phyloP scores from a whole-genome alignment of 1,139 yeast genomes.

The Suhomyces anneliseae region DNA sequence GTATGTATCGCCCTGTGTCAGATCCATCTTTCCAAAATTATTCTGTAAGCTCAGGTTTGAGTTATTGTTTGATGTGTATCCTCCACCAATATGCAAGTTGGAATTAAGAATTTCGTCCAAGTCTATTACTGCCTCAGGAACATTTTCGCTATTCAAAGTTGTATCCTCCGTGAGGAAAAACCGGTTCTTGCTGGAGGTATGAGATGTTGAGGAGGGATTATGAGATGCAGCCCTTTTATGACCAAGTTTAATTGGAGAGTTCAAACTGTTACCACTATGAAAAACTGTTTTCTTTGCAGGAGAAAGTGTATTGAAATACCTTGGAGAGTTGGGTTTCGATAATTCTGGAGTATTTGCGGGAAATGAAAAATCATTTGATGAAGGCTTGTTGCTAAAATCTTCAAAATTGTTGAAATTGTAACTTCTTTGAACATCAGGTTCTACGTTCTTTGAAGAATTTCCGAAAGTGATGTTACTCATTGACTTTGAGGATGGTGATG shows the following conservation, averaged over 20 bases:
- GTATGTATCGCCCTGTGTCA: conserved; percentile 42
- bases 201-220: conserved; percentile 14
- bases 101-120: conserved; percentile 57
- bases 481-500: conserved; percentile 17
- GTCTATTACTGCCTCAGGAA: conserved; percentile 65
- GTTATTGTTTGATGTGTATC: conserved; percentile 10
- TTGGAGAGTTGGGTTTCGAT: conserved; percentile 9
- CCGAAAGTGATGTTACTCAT: conserved; percentile 8
- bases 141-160: conserved; percentile 31
- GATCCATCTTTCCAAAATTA: conserved; percentile 39
- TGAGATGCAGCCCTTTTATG: conserved; percentile 23
- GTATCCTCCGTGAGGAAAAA: conserved; percentile 40
- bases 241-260: conserved; percentile 39
- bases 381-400: conserved; percentile 31
- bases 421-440: conserved; percentile 19
- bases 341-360: conserved; percentile 28
- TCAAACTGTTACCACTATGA: conserved; percentile 21
- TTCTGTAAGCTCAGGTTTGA: conserved; percentile 8
- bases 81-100: conserved; percentile 31
- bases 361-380: conserved; percentile 28
- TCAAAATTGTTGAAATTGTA: conserved; percentile 37
- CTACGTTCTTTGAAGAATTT: neutral
- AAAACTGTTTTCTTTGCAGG: conserved; percentile 11
- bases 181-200: conserved; percentile 17
- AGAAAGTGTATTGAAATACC: conserved; percentile 10